A percentile compares a stretch with the other conserved stretches of the same genome.
Evolutionary conservation across 805 yeast genomes (phyloP).

Genomic region (Kluyveromyces dobzhanskii): DNA sequence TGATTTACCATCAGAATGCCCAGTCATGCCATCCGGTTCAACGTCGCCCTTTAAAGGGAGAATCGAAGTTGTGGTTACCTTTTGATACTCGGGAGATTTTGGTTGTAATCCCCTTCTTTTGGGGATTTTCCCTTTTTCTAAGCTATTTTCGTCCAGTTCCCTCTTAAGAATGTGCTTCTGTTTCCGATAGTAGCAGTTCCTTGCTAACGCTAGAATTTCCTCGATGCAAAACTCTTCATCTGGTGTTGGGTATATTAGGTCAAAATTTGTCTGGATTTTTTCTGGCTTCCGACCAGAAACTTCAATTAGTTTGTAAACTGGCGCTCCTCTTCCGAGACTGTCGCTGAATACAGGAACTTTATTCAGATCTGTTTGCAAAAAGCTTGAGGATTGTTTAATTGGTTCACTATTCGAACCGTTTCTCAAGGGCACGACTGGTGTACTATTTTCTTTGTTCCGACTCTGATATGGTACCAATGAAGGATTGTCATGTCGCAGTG

Average conservation of each 20-base stretch:
- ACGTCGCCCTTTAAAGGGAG: slow-evolving; percentile 38
- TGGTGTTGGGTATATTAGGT: slow-evolving; percentile 40
- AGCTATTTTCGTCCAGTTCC: neutral
- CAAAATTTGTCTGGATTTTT: slow-evolving; percentile 50
- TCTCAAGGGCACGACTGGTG: slow-evolving; percentile 49
- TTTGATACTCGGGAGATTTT: slow-evolving; percentile 10
- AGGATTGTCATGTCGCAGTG: neutral
- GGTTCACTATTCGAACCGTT: slow-evolving; percentile 40
- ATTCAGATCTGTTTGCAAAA: slow-evolving; percentile 10
- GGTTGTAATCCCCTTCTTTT: slow-evolving; percentile 4
- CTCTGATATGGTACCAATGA: neutral
- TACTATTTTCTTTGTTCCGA: slow-evolving; percentile 55
- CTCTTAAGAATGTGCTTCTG: neutral
- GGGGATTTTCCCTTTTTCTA: neutral
- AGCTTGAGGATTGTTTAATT: slow-evolving; percentile 33
- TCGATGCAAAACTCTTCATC: slow-evolving; percentile 50
- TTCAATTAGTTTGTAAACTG: slow-evolving; percentile 43
- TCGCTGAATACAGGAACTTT: slow-evolving; percentile 36
- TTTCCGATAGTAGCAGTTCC: slow-evolving; percentile 25
- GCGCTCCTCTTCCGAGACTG: slow-evolving; percentile 25
- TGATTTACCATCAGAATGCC: slow-evolving; percentile 18
- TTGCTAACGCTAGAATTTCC: slow-evolving; percentile 53
- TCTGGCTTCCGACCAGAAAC: slow-evolving; percentile 55
- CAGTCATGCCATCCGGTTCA: slow-evolving; percentile 5
- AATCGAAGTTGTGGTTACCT: slow-evolving; percentile 30